Base-by-base conservation (phyloP, 192 early-diverging fungal genomes). In the Haplosporangium gracile region DNA sequence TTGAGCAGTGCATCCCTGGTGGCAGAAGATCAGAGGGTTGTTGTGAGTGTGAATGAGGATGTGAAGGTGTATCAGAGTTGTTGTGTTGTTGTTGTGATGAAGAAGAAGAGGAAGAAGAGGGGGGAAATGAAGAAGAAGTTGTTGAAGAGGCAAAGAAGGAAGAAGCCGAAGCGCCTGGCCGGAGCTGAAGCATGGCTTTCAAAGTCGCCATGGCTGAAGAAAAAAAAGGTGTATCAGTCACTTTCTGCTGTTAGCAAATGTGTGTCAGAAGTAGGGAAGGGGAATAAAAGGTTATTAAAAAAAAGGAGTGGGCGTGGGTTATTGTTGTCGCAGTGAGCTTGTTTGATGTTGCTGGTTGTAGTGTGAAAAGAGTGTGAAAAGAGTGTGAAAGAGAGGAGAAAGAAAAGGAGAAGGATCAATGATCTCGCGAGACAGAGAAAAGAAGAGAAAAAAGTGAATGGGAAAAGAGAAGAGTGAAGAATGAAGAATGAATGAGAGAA, bases 161-260 rank as follows among this genome's bases (percentile, higher is more conserved):
- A 11, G 51, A 49, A 16, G 68, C 70, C 15, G 72, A 75, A 34
- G 77, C 38, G 24, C 73, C 82, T 40, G 82, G 77, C 11, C 82
- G 82, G 36, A 84, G 82, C 65, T 79, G 82, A 34, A 84, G 82
- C 82, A 84, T 84, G 65, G 82, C 82, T 75, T 74, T 78, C 74
- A 84, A 39, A 11, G 77, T 74, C 20, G 82, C 74, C 82, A 84
- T 84, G 70, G 51, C 43, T 20, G 39, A 51, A 32, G 15, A 22
- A 22, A 18, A 4, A 18, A 20, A 51, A 16, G 49, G 39, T 45
- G 53, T 63, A 36, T 34, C 20, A 51, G 49, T 5, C 20, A 51
- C 16, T 43, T 7, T 43, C 10, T 43, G 42, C 9, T 43, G 42
- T 43, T 43, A 40, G 36, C 13, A 43, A 18, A 72, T 29, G 53